Evolutionary conservation across 495 filamentous ascomycete species (phyloP).

Genomic region (Penicillium mononematosum): DNA sequence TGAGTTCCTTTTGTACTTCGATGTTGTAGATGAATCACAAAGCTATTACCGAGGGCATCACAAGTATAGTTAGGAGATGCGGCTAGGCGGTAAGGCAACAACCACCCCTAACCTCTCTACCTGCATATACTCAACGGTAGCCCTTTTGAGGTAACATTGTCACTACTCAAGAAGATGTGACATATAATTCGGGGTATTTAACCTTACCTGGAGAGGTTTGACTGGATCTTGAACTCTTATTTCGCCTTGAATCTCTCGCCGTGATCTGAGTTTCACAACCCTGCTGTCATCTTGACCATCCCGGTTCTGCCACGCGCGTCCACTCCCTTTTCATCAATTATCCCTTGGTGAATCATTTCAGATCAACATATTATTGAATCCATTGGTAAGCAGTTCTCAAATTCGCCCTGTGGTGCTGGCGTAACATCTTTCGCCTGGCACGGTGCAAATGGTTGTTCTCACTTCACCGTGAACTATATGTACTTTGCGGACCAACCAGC

Average conservation of each 20-base stretch:
- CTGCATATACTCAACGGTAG: not conserved
- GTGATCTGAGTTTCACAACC: not conserved
- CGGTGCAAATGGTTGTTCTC: not conserved
- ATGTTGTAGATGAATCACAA: not conserved
- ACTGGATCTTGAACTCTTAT: not conserved
- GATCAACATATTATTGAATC: not conserved
- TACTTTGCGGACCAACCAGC: not conserved
- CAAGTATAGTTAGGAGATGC: not conserved
- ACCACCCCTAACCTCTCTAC: not conserved
- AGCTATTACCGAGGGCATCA: not conserved
- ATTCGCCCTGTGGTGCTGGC: not conserved
- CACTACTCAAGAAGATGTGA: not conserved
- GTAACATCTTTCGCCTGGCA: not conserved
- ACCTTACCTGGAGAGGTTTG: not conserved
- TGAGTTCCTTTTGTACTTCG: not conserved
- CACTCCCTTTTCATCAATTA: not conserved
- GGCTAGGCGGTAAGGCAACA: not conserved
- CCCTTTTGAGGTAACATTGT: not conserved
- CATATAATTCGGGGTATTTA: not conserved
- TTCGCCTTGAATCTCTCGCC: not conserved
- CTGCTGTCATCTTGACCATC: not conserved
- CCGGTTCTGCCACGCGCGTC: not conserved
- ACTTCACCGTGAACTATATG: not conserved
- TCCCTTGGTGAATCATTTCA: not conserved
- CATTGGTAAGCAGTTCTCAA: not conserved